Conservation (phyloP, 371 early-diverging fungal species). For the Zychaea mexicana region DNA sequence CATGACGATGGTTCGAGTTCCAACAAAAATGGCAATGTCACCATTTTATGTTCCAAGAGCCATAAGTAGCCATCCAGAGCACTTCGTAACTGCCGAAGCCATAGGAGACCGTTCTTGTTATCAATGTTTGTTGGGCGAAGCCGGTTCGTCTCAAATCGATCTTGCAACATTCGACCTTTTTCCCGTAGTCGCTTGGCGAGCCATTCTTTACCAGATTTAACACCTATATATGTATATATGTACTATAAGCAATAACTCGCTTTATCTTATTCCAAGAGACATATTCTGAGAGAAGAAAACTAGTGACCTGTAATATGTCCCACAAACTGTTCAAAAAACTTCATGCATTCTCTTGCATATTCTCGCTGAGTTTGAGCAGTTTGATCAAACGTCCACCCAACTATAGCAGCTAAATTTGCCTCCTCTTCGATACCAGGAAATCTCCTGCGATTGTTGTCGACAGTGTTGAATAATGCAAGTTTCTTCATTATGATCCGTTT, state of each 20-base stretch:
- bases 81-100: constrained; percentile 30
- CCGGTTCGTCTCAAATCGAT: constrained; percentile 20
- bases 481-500: constrained; percentile 62
- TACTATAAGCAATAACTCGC: not conserved
- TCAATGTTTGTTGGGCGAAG: constrained; percentile 11
- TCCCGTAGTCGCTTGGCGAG: constrained; percentile 12
- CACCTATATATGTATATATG: not conserved
- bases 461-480: constrained; percentile 43
- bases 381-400: constrained; percentile 66
- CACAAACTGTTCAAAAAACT: constrained; percentile 44
- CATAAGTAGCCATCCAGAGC: constrained; percentile 44
- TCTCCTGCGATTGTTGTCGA: constrained; percentile 37
- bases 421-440: constrained; percentile 47
- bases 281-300: too few relatives aligned
- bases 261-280: not conserved
- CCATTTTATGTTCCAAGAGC: constrained; percentile 35
- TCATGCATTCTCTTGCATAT: constrained; percentile 68
- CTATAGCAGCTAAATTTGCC: constrained; percentile 47
- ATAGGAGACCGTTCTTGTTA: constrained; percentile 4
- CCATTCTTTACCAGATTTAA: constrained; percentile 26
- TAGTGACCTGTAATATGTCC: constrained; percentile 14
- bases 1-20: constrained; percentile 16
- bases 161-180: constrained; percentile 9
- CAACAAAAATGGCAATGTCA: constrained; percentile 1
- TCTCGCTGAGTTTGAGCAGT: constrained; percentile 51